Percentiles rank a stretch among this genome's conserved stretches.
Evolutionary conservation across 805 yeast genomes (phyloP).

Genomic region (Pichia kluyveri): DNA sequence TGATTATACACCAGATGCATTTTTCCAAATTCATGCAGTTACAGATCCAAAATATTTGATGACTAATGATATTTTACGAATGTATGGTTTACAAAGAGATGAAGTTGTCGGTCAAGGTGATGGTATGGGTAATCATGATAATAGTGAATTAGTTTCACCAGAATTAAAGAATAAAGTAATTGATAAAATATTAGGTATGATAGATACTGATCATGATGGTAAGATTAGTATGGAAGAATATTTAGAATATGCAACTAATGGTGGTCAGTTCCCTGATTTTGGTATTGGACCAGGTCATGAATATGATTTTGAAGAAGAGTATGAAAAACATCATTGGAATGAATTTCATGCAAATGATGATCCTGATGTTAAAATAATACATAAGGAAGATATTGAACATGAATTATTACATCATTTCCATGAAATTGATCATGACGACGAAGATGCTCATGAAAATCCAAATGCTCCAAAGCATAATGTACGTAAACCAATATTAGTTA

Average conservation of each 20-base stretch:
- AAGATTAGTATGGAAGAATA: constrained; percentile 62
- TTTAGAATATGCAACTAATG: constrained; percentile 46
- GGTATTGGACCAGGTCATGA: constrained; percentile 86
- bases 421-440: constrained; percentile 47
- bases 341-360: constrained; percentile 67
- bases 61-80: constrained; percentile 53
- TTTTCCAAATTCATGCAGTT: constrained; percentile 76
- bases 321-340: constrained; percentile 93
- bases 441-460: constrained; percentile 3
- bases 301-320: constrained; percentile 86
- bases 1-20: constrained; percentile 37
- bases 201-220: constrained; percentile 64
- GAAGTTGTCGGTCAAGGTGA: constrained; percentile 80
- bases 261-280: constrained; percentile 80
- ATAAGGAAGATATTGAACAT: constrained; percentile 83
- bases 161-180: constrained; percentile 49
- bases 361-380: constrained; percentile 73
- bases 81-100: constrained; percentile 72
- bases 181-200: constrained; percentile 40
- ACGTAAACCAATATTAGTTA: constrained; percentile 8
- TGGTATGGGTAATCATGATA: constrained; percentile 77
- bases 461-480: constrained; percentile 2
- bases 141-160: constrained; percentile 49
- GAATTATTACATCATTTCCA: constrained; percentile 81
- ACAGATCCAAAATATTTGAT: constrained; percentile 42